Evolutionary conservation across 306 rosid genomes (phyloP), one percentile per base, ranked within the genome.

Genomic region (Vachellia collinsii): DNA sequence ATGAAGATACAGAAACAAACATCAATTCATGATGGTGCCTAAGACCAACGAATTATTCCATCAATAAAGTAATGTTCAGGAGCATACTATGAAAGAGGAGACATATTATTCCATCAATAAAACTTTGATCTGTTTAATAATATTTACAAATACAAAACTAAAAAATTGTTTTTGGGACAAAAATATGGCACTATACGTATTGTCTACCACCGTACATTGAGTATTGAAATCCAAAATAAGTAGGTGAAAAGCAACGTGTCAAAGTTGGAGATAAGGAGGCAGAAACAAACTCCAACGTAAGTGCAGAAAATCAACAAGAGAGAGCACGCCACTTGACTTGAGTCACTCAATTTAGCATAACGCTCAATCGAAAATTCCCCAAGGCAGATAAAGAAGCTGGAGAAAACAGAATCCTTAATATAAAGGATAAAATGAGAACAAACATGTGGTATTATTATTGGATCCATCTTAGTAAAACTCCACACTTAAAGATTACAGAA

Each of bases 1-100:
- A 69, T 43, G 70, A 78, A 79, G 42, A 77, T 12, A 50, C 48
- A 74, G 75, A 42, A 87, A 76, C 70, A 84, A 29, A 59, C 17
- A 81, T 84, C 56, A 65, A 72, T 56, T 46, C 51, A 42, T 48
- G 37, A 53, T 29, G 56, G 61, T 75, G 29, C 83, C 74, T 14
- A 54, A 53, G 51, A 70, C 20, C 63, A 78, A 70, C 3, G 38
- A 37, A 42, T 25, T 37, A 72, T 34, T 58, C 39, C 19, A 62
- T 51, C 34, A 74, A 73, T 11, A 46, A 78, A 79, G n/a, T 23
- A 59, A 42, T 25, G 20, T 58, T 80, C 70, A 41, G 77, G 56
- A 46, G 38, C 72, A 54, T 29, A 72, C 14, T 67, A 29, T 41
- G 54, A 22, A 67, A n/a, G 58, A 70, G 22, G 51, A 69, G 46